These are phyloP conservation scores for Trypanosoma platydactyli DNA, from an alignment of 208 protist genomes.

Conservation along the genomic window DNA sequence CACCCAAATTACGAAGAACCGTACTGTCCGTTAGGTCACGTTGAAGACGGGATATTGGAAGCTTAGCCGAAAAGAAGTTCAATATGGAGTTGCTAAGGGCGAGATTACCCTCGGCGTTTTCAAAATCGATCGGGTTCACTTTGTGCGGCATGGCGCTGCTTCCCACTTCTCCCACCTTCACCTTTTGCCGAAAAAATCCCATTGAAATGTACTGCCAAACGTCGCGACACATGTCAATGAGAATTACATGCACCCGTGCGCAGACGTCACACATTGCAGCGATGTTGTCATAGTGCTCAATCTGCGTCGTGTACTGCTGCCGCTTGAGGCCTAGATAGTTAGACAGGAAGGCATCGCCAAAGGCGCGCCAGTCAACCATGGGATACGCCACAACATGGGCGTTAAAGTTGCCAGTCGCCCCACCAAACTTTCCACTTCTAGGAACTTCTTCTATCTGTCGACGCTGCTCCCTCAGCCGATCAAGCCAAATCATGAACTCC, in stretches of 20 bases:
- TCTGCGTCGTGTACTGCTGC: slow-evolving; percentile 93
- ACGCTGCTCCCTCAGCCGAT: slow-evolving; percentile 85
- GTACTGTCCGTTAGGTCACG: slow-evolving; percentile 96
- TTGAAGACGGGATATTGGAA: slow-evolving; percentile 95
- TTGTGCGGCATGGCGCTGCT: slow-evolving; percentile 98
- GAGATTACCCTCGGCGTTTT: slow-evolving; percentile 97
- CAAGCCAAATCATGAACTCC: slow-evolving; percentile 92
- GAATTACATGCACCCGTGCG: slow-evolving; percentile 91
- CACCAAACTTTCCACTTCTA: slow-evolving; percentile 91
- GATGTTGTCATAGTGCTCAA: slow-evolving; percentile 95
- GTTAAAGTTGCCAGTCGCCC: slow-evolving; percentile 94
- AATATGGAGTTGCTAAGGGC: slow-evolving; percentile 93
- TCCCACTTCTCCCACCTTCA: slow-evolving; percentile 92
- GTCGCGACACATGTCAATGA: slow-evolving; percentile 92
- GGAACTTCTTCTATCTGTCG: slow-evolving; percentile 54
- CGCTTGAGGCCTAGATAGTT: slow-evolving; percentile 78
- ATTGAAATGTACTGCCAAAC: slow-evolving; percentile 95
- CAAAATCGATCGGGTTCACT: slow-evolving; percentile 98
- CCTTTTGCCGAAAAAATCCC: slow-evolving; percentile 94
- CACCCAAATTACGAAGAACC: slow-evolving; percentile 93
- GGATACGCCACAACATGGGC: slow-evolving; percentile 92
- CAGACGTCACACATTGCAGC: slow-evolving; percentile 91
- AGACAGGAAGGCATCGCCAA: slow-evolving; percentile 81
- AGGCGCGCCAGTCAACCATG: slow-evolving; percentile 77
- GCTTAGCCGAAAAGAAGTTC: slow-evolving; percentile 92